Evolutionary conservation across 1,139 yeast genomes (phyloP), one percentile per base, ranked within the genome.

Genomic region (Candida sp.): DNA sequence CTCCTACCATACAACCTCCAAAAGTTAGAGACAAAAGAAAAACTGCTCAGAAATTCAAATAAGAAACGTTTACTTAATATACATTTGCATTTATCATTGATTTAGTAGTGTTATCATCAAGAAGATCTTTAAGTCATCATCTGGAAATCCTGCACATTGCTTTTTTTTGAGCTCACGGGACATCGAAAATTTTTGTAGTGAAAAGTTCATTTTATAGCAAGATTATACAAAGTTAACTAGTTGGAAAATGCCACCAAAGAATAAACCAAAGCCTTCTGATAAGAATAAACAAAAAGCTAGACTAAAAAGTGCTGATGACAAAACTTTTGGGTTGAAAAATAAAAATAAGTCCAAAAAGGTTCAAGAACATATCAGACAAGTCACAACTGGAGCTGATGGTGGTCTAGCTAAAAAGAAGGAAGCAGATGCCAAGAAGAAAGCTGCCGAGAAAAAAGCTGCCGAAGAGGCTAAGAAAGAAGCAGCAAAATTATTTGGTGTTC

Each of bases 291-390:
- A 81, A 49, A 79, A 79, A 58, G 85, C 87, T 61, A 84, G 83
- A 68, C 74, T 70, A 52, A 81, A 82, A 66, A 66, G 81, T 35
- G 85, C 84, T 50, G 93, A 87, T 41, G 98, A 93, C 66, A 90
- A 89, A 68, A 87, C 97, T 2, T 93, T 93, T 61, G 99, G 99
- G 47, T 74, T 93, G 74, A 93, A 90, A 62, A 90, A 90, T 67
- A 95, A 95, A 68, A 89, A 89, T 68, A 87, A 88, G 59, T 90
- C 98, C 39, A 80, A 93, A 57, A 93, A 84, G 60, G 99, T 95
- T 36, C 99, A 95, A 66, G 81, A 77, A 51, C 91, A 70, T 60
- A 90, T 93, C 50, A 77, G 77, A 49, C 97, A 91, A 61, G 88
- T 91, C 39, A 59, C 68, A 52, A 71, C 81, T 11, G 90, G 87